Base-by-base conservation (phyloP, 257 asterid species). In the Jaltomata sinuosa region DNA sequence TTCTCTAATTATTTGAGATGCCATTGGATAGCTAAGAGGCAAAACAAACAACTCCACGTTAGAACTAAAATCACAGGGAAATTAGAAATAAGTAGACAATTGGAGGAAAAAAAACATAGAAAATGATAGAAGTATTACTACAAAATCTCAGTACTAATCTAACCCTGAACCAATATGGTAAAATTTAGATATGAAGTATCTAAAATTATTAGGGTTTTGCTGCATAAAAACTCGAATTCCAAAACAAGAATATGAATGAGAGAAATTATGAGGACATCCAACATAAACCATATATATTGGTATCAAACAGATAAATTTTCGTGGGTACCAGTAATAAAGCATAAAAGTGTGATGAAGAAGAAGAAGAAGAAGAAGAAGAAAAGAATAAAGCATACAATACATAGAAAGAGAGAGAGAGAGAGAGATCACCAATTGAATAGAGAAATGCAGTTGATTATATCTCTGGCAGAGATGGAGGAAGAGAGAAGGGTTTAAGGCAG, bases 1-100 rank as follows among this genome's bases (percentile, higher is more conserved):
- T 88, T 97, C 99, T 89, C 88, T 93, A 47, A 94, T 86, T 42
- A 92, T 36, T 59, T 90, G 97, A n/a, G 88, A 90, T 72, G 98
- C 97, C 99, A 96, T 38, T 96, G 69, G 80, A 42, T 68, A 83
- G 71, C 96, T 89, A 88, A 69, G 54, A 82, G 6, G 38, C 42
- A 83, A 83, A 61, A 47, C 42, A 38, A n/a, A 38, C 81, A 80
- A 86, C 38, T 55, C 47, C 40, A 32, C 47, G 61, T 32, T 79
- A n/a, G 45, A 25, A 29, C 77, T 25, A 31, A 67, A 50, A 21
- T 45, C 32, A n/a, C 77, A 83, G 9, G 15, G 31, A 22, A 25
- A 74, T 22, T 45, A 45, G 25, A 10, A 32, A n/a, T 6, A 25
- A 29, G 45, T 45, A 19, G 36, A 55, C 11, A 77, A 8, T 29